Evolutionary conservation across 371 early-diverging fungal genomes (phyloP).

Genomic region (Actinomortierella ambigua): DNA sequence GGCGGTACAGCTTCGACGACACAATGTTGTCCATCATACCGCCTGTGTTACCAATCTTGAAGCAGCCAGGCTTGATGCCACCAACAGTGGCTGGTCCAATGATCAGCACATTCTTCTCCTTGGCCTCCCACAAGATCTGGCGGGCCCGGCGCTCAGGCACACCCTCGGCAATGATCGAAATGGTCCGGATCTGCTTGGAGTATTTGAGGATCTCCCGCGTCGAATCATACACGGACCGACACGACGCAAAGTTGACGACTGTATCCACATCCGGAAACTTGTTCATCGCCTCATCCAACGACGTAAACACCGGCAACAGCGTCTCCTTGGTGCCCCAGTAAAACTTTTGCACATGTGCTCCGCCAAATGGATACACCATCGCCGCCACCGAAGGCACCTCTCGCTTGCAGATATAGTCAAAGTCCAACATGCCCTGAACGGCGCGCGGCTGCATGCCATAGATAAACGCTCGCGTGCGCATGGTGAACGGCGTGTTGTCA

Average conservation of each 20-base stretch:
- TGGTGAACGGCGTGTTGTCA: conserved; percentile 80
- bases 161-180: conserved; percentile 98
- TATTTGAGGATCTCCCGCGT: conserved; percentile 86
- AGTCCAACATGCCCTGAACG: conserved; percentile 99
- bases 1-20: conserved; percentile 92
- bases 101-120: conserved; percentile 82
- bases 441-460: conserved; percentile 99
- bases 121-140: conserved; percentile 85
- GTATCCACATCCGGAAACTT: conserved; percentile 94
- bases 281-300: conserved; percentile 82
- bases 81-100: conserved; percentile 99
- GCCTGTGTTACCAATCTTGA: conserved; percentile 99
- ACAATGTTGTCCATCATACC: conserved; percentile 99
- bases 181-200: conserved; percentile 82
- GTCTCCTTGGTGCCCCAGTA: conserved; percentile 99
- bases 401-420: conserved; percentile 98
- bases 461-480: conserved; percentile 90
- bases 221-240: conserved; percentile 91
- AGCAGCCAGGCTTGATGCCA: conserved; percentile 98
- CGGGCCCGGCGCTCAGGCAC: conserved; percentile 97
- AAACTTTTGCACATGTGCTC: conserved; percentile 97
- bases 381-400: conserved; percentile 96
- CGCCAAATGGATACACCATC: conserved; percentile 99
- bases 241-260: conserved; percentile 97
- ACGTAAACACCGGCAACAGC: conserved; percentile 90